phyloP scores from a whole-genome alignment of 2,329 filamentous ascomycete species.

The Penicillium sp. region DNA sequence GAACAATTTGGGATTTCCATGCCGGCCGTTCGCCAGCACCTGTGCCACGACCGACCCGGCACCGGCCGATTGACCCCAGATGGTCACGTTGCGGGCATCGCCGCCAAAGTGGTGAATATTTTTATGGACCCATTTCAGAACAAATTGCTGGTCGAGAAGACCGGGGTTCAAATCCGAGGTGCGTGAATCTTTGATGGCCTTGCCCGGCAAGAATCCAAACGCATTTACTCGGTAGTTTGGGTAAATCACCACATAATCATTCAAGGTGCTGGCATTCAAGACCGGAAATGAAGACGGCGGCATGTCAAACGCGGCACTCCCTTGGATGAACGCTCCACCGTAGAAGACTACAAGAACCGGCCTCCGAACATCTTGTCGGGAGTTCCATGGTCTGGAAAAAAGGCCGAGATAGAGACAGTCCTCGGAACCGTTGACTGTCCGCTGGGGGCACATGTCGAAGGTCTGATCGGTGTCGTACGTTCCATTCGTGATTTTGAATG shows the following conservation, averaged over 20 bases:
- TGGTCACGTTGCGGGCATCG: conserved; percentile 47
- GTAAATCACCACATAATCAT: conserved; percentile 49
- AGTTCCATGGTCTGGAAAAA: conserved; percentile 53
- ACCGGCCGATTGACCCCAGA: conserved; percentile 53
- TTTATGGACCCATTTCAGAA: conserved; percentile 50
- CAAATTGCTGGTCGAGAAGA: conserved; percentile 48
- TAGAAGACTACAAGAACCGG: conserved; percentile 58
- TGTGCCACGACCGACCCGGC: conserved; percentile 39
- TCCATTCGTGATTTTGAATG: conserved; percentile 42
- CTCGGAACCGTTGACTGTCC: conserved; percentile 52
- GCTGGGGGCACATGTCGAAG: conserved; percentile 56
- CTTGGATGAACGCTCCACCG: conserved; percentile 57
- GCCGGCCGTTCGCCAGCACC: conserved; percentile 45
- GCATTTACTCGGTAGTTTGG: conserved; percentile 54
- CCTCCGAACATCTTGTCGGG: conserved; percentile 30
- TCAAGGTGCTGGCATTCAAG: conserved; percentile 48
- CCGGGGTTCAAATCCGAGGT: conserved; percentile 48
- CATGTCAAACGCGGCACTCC: conserved; percentile 49
- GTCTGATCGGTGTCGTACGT: conserved; percentile 51
- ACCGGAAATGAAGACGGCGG: conserved; percentile 55
- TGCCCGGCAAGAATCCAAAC: conserved; percentile 51
- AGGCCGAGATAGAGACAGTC: conserved; percentile 58
- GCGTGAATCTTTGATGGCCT: conserved; percentile 40
- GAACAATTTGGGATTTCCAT: conserved; percentile 43
- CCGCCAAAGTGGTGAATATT: conserved; percentile 52